Conservation (phyloP, 176 grass and related monocot species). For the Microstegium vimineum region DNA sequence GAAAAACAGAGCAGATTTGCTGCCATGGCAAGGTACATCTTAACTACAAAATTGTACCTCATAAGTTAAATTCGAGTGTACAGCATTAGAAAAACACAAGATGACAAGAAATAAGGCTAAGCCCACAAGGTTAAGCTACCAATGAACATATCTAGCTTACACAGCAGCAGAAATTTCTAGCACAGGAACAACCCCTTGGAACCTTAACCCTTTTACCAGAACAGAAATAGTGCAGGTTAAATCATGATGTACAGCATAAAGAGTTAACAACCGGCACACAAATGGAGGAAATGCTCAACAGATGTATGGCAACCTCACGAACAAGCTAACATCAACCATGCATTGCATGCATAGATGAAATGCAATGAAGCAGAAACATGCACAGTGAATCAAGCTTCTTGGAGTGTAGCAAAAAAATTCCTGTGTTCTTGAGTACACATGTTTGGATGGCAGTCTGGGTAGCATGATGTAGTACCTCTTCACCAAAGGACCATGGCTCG, state of each 20-base stretch:
- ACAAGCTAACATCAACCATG: conserved; percentile 1
- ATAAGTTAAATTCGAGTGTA: background rate
- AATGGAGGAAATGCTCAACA: conserved; percentile 1
- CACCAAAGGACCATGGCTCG: conserved; percentile 90
- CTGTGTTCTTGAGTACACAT: background rate
- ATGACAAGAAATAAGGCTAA: background rate
- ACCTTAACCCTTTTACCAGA: background rate
- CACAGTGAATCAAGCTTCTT: background rate
- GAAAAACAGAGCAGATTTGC: background rate
- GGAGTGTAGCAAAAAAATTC: background rate
- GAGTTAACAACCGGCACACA: background rate
- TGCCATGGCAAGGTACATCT: background rate
- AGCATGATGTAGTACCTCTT: conserved; percentile 64
- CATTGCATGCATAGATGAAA: background rate
- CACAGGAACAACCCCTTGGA: background rate
- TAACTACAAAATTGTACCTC: background rate
- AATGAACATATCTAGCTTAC: background rate
- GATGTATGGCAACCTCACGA: background rate
- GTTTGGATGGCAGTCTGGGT: background rate
- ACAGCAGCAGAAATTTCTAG: background rate
- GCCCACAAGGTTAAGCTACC: background rate
- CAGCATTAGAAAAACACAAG: background rate
- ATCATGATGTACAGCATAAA: background rate
- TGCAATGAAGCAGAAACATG: background rate
- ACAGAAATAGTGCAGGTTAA: background rate